phyloP scores from a whole-genome alignment of 139 green algal genomes.

The Chlorella sp. region DNA sequence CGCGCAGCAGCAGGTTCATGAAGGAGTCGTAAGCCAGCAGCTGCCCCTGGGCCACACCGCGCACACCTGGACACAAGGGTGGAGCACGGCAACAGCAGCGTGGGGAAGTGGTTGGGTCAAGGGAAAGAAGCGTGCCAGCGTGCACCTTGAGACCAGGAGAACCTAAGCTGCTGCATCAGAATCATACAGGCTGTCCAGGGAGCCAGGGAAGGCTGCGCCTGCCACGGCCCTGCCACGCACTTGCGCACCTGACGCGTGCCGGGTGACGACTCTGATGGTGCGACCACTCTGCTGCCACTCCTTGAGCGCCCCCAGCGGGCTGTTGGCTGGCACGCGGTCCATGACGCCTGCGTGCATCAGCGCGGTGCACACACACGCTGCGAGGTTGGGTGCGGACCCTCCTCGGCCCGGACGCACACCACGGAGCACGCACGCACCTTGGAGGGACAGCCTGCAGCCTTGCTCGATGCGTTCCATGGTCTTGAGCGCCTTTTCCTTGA shows the following conservation, averaged over 20 bases:
- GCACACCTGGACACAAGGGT: slow-evolving; percentile 53
- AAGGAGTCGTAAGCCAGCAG: slow-evolving; percentile 47
- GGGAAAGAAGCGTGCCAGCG: too few relatives aligned
- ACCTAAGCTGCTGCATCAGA: too few relatives aligned
- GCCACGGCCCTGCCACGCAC: too few relatives aligned
- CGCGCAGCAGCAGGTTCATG: slow-evolving; percentile 67
- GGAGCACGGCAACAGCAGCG: background rate
- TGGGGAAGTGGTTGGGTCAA: background rate
- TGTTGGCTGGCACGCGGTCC: background rate
- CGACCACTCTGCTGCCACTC: slow-evolving; percentile 42
- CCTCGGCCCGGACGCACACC: too few relatives aligned
- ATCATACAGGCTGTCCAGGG: too few relatives aligned
- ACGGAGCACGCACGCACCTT: too few relatives aligned
- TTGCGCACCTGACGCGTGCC: slow-evolving; percentile 39
- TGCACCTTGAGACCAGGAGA: too few relatives aligned
- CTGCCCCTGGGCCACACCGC: slow-evolving; percentile 41
- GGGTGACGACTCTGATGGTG: slow-evolving; percentile 66
- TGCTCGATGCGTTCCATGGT: slow-evolving; percentile 11
- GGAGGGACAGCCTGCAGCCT: slow-evolving; percentile 6
- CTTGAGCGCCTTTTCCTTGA: slow-evolving; percentile 8
- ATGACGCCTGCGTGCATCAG: background rate
- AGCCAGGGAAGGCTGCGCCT: too few relatives aligned
- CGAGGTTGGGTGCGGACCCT: too few relatives aligned
- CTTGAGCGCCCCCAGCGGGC: background rate
- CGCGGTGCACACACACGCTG: too few relatives aligned